phyloP scores from a whole-genome alignment of 1,139 yeast species.

The Lodderomyces margitis region DNA sequence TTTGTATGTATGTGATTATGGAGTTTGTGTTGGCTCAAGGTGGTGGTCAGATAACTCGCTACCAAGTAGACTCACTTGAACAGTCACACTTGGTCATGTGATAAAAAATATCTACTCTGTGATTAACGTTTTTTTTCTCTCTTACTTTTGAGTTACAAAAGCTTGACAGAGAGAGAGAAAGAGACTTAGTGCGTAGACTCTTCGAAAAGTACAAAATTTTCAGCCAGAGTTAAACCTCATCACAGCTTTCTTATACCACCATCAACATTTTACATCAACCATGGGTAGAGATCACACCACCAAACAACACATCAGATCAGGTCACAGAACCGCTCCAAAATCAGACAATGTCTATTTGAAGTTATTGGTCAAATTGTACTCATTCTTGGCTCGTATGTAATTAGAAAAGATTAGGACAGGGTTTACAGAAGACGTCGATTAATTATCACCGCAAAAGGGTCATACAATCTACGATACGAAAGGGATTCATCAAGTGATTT shows the following conservation, averaged over 20 bases:
- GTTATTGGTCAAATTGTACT: constrained; percentile 95
- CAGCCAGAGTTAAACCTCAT: not conserved
- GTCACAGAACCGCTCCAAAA: constrained; percentile 99
- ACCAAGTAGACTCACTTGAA: not conserved
- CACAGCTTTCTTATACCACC: not conserved
- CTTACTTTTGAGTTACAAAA: not conserved
- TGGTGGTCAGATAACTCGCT: too few species aligned
- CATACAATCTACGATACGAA: not conserved
- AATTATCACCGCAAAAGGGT: not conserved
- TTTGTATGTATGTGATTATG: too few species aligned
- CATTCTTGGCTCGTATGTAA: constrained; percentile 98
- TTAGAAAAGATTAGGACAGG: not conserved
- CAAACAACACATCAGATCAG: constrained; percentile 93
- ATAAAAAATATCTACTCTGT: not conserved
- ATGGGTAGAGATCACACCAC: constrained; percentile 99
- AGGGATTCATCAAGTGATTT: not conserved
- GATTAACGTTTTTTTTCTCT: not conserved
- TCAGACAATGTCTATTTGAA: constrained; percentile 98
- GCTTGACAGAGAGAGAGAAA: not conserved
- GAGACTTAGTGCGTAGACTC: not conserved
- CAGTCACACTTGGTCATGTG: constrained; percentile 4
- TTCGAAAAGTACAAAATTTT: constrained; percentile 1
- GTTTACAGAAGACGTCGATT: constrained; percentile 9
- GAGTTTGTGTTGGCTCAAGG: too few species aligned
- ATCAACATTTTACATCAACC: constrained; percentile 12